Conservation (phyloP, 257 asterid genomes). For the Salvia miltiorrhiza region DNA sequence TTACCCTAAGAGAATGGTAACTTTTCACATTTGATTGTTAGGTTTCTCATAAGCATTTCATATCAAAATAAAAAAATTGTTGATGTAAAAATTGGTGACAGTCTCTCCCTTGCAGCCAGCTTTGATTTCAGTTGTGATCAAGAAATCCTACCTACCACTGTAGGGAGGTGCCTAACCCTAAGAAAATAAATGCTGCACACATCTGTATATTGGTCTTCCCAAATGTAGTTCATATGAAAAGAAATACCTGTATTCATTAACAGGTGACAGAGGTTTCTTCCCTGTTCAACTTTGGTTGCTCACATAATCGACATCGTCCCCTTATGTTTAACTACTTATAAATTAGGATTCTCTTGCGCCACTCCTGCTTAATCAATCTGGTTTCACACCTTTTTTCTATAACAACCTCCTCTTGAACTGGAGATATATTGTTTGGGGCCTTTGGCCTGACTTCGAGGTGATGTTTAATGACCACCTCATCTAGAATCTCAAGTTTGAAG, state of each 20-base stretch:
- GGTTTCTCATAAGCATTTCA: neutral
- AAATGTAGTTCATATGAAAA: neutral
- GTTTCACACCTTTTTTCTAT: neutral
- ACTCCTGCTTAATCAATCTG: slow-evolving; percentile 3
- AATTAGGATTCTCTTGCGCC: neutral
- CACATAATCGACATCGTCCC: neutral
- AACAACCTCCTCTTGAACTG: neutral
- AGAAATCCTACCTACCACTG: neutral
- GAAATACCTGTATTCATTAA: neutral
- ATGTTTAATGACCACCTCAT: neutral
- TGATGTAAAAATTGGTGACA: slow-evolving; percentile 11
- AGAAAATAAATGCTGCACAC: slow-evolving; percentile 10
- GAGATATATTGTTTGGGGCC: neutral
- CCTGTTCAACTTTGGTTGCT: slow-evolving; percentile 1
- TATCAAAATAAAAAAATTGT: slow-evolving; percentile 1
- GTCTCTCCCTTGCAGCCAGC: neutral
- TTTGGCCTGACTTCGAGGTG: neutral
- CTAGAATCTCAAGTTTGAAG: neutral
- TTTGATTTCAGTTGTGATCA: neutral
- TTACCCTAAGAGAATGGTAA: slow-evolving; percentile 1
- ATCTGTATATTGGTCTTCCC: neutral
- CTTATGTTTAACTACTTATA: slow-evolving; percentile 11
- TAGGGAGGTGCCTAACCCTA: slow-evolving; percentile 7
- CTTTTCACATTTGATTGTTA: neutral
- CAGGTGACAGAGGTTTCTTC: slow-evolving; percentile 1